Conservation (phyloP, 108 stramenopile species). For the Mediolabrus comicus region DNA sequence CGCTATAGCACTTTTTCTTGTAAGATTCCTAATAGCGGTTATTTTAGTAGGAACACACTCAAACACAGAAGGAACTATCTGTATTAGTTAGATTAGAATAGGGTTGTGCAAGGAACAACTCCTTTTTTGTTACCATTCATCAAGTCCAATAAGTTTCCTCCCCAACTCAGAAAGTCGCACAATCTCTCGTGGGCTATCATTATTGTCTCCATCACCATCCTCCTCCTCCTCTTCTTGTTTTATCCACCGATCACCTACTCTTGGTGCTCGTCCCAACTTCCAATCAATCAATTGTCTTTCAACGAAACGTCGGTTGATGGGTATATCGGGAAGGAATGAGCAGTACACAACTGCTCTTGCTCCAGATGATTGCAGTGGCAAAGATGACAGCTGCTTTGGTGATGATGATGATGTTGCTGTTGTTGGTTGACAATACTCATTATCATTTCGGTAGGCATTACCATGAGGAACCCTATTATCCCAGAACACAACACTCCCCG, state of each 20-base stretch:
- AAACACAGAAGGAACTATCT: too few relatives aligned
- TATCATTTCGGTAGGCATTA: conserved; percentile 77
- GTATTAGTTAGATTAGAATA: too few relatives aligned
- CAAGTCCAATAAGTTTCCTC: conserved; percentile 16
- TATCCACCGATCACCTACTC: conserved; percentile 48
- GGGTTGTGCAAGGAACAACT: too few relatives aligned
- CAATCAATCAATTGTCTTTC: conserved; percentile 68
- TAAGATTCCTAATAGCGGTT: too few relatives aligned
- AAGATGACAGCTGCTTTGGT: not conserved
- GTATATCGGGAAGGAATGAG: conserved; percentile 84
- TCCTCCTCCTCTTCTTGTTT: conserved; percentile 21
- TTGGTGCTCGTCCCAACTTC: conserved; percentile 20
- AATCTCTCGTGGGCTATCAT: not conserved
- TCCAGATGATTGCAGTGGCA: conserved; percentile 7
- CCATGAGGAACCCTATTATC: conserved; percentile 92
- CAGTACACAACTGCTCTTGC: conserved; percentile 86
- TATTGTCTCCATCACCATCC: not conserved
- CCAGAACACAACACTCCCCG: conserved; percentile 88
- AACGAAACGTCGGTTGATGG: conserved; percentile 73
- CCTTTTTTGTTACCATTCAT: conserved; percentile 1
- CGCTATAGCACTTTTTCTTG: too few relatives aligned
- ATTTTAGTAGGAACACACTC: too few relatives aligned
- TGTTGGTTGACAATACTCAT: not conserved
- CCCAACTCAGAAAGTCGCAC: conserved; percentile 18
- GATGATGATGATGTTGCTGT: not conserved